Base-by-base conservation (phyloP, 129 eudicot genomes). In the Escallonia rubra region DNA sequence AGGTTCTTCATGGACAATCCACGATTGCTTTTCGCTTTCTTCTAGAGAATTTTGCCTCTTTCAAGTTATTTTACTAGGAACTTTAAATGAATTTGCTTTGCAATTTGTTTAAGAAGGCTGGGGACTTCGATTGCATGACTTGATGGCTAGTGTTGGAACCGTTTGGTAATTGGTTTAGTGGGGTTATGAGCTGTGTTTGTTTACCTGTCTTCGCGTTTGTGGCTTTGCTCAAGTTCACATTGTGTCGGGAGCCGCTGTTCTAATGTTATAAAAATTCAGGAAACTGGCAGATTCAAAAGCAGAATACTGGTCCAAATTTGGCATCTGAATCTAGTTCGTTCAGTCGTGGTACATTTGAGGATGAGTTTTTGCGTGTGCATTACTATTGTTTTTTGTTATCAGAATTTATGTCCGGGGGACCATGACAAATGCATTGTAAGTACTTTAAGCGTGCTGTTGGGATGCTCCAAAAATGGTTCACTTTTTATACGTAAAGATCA, bases 321-420 rank as follows among this genome's bases (percentile, higher is more conserved):
- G 80, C 62, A 12, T 59, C 76, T 2, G 83, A 78, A 63, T 75
- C 73, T 40, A 62, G 72, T 64, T 65, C 81, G 48, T 64, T 67
- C 38, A 59, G 45, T 62, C 72, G 69, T 76, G 74, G 59, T 10
- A 67, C 66, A 53, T n/a, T 57, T 14, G 56, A 72, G 63, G 75
- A 77, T 43, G 73, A 79, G 69, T 44, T 65, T 88, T 91, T 85
- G 69, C 44, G 76, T 79, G 41, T n/a, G 16, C 13, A 50, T 67
- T 38, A 39, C 40, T n/a, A 54, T 39, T 60, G 55, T 53, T 59
- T 42, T 75, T 40, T 45, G 15, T 34, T 41, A 7, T 63, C 41
- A 3, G 42, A 13, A 44, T 46, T 3, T 40, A 50, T 39, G 11
- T 71, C 56, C 39, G 13, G 45, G 14, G 6, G 7, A 5, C 45